Base-by-base conservation (phyloP, 2,329 filamentous ascomycete species). In the Monosporascus sp. region DNA sequence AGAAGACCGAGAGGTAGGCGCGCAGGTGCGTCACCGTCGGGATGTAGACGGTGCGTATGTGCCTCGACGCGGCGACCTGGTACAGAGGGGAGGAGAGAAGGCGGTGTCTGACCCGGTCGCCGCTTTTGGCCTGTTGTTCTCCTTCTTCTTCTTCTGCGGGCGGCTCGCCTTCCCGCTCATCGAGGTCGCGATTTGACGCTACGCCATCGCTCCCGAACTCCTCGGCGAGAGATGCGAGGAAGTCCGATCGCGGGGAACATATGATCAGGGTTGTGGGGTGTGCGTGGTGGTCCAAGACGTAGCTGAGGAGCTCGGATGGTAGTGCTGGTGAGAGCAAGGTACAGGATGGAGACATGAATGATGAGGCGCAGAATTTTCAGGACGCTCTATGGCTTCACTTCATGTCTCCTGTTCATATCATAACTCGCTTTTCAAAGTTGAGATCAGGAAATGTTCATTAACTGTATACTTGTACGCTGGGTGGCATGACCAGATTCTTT, bases 1-100 rank as follows among this genome's bases (percentile, higher is more conserved):
- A 71, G 54, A 82, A 79, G 49, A 82, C 76, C 42, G 86, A 76
- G 18, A 97, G 76, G 62, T 86, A 89, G 37, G 89, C 89, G 51
- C 90, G 85, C 6, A 96, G 80, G 67, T 89, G 85, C 22, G 88
- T 84, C 51, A 94, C 79, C 2, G 87, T 90, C 0, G 89, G 84
- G 51, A 84, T 81, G 70, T 95, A 97, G 37, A 82, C 73, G 8
- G 92, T 69, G 51, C 81, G 82, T 57, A 95, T 79, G 61, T 85
- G 83, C 31, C 83, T 81, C 7, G 89, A 86, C 3, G 81, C 78
- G 47, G 85, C 81, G 27, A 92, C 75, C 57, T 89, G 80, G 51
- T 84, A 79, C 15, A 96, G 80, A 0, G 88, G 84, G 27, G 85
- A 81, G 17, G 76, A 73, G 6, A 89, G 71, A 7, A 90, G 72